Conservation (phyloP, 352 stramenopile species). For the Pythium monospermum region DNA sequence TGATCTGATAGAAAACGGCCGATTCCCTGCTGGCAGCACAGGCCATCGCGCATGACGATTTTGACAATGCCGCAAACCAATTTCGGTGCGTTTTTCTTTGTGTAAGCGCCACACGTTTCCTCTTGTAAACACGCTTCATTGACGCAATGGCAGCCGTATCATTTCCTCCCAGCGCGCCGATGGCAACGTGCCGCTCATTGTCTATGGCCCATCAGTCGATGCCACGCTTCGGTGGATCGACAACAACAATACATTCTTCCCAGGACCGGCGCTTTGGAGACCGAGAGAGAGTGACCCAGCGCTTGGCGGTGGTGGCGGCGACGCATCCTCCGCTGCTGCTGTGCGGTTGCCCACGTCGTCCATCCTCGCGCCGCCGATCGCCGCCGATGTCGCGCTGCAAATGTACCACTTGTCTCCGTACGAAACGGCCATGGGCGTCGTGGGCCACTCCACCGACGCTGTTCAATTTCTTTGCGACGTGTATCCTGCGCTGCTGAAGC, state of each 20-base stretch:
- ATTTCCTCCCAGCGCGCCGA: conserved; percentile 50
- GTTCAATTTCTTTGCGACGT: conserved; percentile 70
- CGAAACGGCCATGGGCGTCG: conserved; percentile 59
- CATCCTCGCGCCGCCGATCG: conserved; percentile 65
- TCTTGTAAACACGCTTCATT: too few relatives aligned
- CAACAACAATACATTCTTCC: conserved; percentile 69
- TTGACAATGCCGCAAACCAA: conserved; percentile 46
- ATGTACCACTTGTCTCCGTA: conserved; percentile 80
- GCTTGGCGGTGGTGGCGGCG: neutral
- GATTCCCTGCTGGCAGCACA: conserved; percentile 76
- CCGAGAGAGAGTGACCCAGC: neutral
- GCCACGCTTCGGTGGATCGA: conserved; percentile 40
- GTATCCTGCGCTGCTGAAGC: conserved; percentile 50
- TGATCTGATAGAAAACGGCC: conserved; percentile 55
- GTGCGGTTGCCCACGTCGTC: conserved; percentile 53
- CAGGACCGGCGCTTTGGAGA: conserved; percentile 79
- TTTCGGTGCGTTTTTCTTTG: conserved; percentile 46
- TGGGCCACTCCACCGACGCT: conserved; percentile 46
- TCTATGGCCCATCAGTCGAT: conserved; percentile 75
- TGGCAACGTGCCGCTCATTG: conserved; percentile 59
- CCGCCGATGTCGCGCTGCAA: conserved; percentile 72
- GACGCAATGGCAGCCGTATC: conserved; percentile 41
- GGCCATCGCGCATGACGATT: conserved; percentile 75
- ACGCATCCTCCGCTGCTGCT: too few relatives aligned
- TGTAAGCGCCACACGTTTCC: too few relatives aligned